Evolutionary conservation across 2,329 filamentous ascomycete species (phyloP).

Genomic region (Botrytis paeoniae): DNA sequence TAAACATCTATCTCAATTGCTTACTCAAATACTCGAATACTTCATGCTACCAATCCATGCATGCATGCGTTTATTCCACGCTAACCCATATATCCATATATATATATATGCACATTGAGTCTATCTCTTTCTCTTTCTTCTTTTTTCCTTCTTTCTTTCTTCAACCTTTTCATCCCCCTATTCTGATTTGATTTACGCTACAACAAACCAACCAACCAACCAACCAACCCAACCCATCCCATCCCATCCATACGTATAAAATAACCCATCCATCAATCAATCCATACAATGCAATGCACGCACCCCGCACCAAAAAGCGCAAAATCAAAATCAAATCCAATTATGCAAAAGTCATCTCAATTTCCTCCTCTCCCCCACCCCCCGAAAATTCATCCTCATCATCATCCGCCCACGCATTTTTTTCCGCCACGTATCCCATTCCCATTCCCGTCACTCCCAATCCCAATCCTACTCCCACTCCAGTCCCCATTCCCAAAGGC

Average conservation of each 20-base stretch:
- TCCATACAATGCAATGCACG: neutral
- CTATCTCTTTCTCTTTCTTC: neutral
- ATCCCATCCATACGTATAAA: neutral
- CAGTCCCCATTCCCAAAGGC: slow-evolving; percentile 32
- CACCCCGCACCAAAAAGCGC: neutral
- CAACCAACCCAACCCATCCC: neutral
- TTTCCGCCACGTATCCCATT: slow-evolving; percentile 25
- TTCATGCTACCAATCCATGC: neutral
- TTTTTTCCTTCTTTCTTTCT: neutral
- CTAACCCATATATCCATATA: slow-evolving; percentile 8
- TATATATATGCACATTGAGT: neutral
- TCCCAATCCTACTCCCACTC: neutral
- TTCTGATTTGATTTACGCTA: neutral
- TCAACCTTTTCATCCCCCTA: neutral
- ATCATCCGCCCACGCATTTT: slow-evolving; percentile 69
- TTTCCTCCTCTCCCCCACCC: slow-evolving; percentile 70
- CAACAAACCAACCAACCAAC: no score
- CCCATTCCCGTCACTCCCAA: slow-evolving; percentile 4
- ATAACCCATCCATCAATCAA: neutral
- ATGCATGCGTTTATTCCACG: neutral
- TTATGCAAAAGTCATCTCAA: slow-evolving; percentile 72
- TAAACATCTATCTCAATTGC: neutral
- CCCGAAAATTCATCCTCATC: slow-evolving; percentile 66
- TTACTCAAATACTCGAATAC: neutral
- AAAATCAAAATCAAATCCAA: neutral